These are phyloP conservation scores for Penicillium sp. DNA, from an alignment of 2,329 filamentous ascomycete species.

Conservation along the genomic window DNA sequence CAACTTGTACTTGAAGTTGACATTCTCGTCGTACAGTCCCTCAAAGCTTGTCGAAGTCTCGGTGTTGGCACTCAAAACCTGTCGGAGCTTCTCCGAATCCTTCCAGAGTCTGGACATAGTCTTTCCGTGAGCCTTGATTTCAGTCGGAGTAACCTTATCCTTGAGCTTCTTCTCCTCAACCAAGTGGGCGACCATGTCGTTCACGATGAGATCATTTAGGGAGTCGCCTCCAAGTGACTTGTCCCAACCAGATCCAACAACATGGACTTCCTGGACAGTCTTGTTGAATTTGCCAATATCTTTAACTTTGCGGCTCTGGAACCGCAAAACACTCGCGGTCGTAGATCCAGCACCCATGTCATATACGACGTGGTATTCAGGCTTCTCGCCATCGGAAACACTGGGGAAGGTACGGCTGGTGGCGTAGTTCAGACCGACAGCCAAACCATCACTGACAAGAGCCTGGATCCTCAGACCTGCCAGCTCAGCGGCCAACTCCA, in stretches of 20 bases:
- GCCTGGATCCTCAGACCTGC: slow-evolving; percentile 84
- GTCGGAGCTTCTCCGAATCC: slow-evolving; percentile 81
- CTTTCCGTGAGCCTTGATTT: slow-evolving; percentile 70
- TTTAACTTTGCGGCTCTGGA: slow-evolving; percentile 86
- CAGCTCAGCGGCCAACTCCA: slow-evolving; percentile 80
- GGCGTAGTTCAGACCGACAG: slow-evolving; percentile 93
- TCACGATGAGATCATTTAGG: slow-evolving; percentile 81
- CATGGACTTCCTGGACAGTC: slow-evolving; percentile 91
- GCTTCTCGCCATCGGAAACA: slow-evolving; percentile 75
- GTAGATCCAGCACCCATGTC: slow-evolving; percentile 98
- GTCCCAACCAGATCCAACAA: slow-evolving; percentile 85
- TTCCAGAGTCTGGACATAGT: slow-evolving; percentile 89
- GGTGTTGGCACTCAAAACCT: slow-evolving; percentile 89
- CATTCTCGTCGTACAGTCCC: slow-evolving; percentile 77
- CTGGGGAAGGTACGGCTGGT: slow-evolving; percentile 86
- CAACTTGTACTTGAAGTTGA: slow-evolving; percentile 92
- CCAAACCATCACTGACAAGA: slow-evolving; percentile 83
- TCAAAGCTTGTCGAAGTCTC: slow-evolving; percentile 81
- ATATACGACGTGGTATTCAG: slow-evolving; percentile 90
- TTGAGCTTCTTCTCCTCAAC: slow-evolving; percentile 62
- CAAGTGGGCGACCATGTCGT: slow-evolving; percentile 84
- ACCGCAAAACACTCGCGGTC: slow-evolving; percentile 83
- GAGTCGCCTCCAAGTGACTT: slow-evolving; percentile 83
- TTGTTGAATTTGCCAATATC: slow-evolving; percentile 93
- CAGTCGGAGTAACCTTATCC: slow-evolving; percentile 38